phyloP scores from a whole-genome alignment of 1,284 basidiomycete genomes.

The Cryptococcus floricola region DNA sequence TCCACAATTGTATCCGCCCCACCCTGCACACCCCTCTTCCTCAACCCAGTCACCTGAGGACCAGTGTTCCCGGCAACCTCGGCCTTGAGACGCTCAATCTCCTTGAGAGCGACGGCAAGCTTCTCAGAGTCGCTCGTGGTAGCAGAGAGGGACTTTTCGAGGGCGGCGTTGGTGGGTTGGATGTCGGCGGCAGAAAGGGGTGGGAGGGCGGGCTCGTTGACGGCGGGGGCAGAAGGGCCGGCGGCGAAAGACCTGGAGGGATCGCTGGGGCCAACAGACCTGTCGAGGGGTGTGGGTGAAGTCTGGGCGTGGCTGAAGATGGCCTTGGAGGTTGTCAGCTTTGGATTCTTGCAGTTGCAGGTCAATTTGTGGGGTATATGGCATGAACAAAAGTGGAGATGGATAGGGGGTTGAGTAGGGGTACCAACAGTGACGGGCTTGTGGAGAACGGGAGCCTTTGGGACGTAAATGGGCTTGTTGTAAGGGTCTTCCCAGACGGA shows the following conservation, averaged over 20 bases:
- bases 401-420: neutral
- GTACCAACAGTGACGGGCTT: neutral
- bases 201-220: slow-evolving; percentile 23
- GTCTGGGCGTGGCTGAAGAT: slow-evolving; percentile 35
- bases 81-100: slow-evolving; percentile 45
- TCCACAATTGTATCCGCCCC: slow-evolving; percentile 26
- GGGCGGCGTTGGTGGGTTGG: slow-evolving; percentile 31
- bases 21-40: slow-evolving; percentile 37
- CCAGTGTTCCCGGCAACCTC: slow-evolving; percentile 34
- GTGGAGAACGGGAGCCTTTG: neutral
- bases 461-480: slow-evolving; percentile 13
- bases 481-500: slow-evolving; percentile 34
- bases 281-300: slow-evolving; percentile 23
- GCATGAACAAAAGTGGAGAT: slow-evolving; percentile 17
- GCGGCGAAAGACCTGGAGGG: slow-evolving; percentile 6
- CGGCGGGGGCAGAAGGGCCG: slow-evolving; percentile 5
- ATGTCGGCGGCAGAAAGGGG: slow-evolving; percentile 29
- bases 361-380: slow-evolving; percentile 5
- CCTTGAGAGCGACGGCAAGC: slow-evolving; percentile 38
- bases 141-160: slow-evolving; percentile 35
- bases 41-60: slow-evolving; percentile 40
- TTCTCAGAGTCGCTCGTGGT: slow-evolving; percentile 45
- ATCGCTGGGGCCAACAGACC: slow-evolving; percentile 10
- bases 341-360: neutral
- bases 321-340: slow-evolving; percentile 18